A percentile compares a stretch with the other conserved stretches of the same genome.
Evolutionary conservation across 2,329 filamentous ascomycete species (phyloP).

Genomic region (Ophiostoma piceae): DNA sequence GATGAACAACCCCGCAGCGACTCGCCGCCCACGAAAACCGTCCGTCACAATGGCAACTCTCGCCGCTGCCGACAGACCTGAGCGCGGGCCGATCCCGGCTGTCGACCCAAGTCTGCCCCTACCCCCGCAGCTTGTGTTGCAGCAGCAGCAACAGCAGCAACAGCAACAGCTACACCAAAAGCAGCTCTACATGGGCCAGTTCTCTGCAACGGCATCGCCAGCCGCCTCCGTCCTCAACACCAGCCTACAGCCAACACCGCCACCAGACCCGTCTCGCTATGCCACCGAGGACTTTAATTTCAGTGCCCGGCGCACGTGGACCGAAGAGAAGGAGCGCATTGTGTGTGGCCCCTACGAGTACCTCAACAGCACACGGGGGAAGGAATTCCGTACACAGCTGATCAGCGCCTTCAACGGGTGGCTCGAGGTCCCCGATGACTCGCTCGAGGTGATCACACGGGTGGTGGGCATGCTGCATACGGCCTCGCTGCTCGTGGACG

Average conservation of each 20-base stretch:
- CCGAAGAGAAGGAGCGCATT: conserved; percentile 68
- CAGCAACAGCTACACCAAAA: neutral
- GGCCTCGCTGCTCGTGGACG: conserved; percentile 75
- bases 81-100: neutral
- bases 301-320: conserved; percentile 54
- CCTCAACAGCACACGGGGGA: conserved; percentile 70
- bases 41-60: conserved; percentile 29
- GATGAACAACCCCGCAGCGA: conserved; percentile 37
- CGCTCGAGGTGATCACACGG: conserved; percentile 68
- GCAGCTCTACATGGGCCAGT: conserved; percentile 21
- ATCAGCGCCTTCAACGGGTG: conserved; percentile 77
- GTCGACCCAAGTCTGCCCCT: neutral
- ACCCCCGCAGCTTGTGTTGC: neutral
- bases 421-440: conserved; percentile 66
- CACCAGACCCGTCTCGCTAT: conserved; percentile 49
- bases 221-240: conserved; percentile 16
- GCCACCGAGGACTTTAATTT: conserved; percentile 53
- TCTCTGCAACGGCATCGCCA: conserved; percentile 4
- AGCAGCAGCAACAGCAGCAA: conserved; percentile 4
- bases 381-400: conserved; percentile 75
- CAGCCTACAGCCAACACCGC: conserved; percentile 36
- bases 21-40: conserved; percentile 32
- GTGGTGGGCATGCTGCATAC: conserved; percentile 84
- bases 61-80: neutral
- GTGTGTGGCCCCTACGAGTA: conserved; percentile 77